Conservation (phyloP, 2,329 filamentous ascomycete species). For the Ilyonectria sp. region DNA sequence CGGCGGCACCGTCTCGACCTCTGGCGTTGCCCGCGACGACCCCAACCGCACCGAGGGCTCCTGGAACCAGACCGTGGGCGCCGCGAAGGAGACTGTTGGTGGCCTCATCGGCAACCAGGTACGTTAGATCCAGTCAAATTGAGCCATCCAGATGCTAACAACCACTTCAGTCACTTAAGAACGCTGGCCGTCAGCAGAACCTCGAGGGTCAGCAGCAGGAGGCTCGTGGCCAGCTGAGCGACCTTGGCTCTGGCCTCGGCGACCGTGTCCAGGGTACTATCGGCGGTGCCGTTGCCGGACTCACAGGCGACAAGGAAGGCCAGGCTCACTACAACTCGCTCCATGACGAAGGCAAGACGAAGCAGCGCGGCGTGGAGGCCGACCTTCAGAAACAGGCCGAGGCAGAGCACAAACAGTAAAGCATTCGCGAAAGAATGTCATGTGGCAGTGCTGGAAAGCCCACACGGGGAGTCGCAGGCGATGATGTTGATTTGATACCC, state of each 20-base stretch:
- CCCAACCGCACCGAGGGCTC: constrained; percentile 79
- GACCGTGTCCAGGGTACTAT: constrained; percentile 80
- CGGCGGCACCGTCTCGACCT: constrained; percentile 77
- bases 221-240: constrained; percentile 84
- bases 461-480: neutral
- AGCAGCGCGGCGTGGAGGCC: constrained; percentile 85
- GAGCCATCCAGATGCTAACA: constrained; percentile 25
- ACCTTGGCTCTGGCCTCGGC: constrained; percentile 76
- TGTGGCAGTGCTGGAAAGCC: neutral
- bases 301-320: constrained; percentile 79
- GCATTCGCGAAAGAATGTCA: neutral
- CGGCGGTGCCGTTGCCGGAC: constrained; percentile 78
- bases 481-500: constrained; percentile 32
- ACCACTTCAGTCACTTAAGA: constrained; percentile 73
- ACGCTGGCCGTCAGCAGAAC: constrained; percentile 83
- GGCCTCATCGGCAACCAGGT: constrained; percentile 82
- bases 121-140: constrained; percentile 38
- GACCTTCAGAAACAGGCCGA: constrained; percentile 83
- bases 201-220: constrained; percentile 85
- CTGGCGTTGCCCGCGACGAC: constrained; percentile 80
- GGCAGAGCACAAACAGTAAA: constrained; percentile 51
- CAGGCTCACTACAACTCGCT: constrained; percentile 76
- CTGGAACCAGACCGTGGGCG: constrained; percentile 92
- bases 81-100: constrained; percentile 86
- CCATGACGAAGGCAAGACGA: constrained; percentile 88